Evolutionary conservation across 2,329 filamentous ascomycete species (phyloP).

Genomic region (Trichoderma semiorbis): DNA sequence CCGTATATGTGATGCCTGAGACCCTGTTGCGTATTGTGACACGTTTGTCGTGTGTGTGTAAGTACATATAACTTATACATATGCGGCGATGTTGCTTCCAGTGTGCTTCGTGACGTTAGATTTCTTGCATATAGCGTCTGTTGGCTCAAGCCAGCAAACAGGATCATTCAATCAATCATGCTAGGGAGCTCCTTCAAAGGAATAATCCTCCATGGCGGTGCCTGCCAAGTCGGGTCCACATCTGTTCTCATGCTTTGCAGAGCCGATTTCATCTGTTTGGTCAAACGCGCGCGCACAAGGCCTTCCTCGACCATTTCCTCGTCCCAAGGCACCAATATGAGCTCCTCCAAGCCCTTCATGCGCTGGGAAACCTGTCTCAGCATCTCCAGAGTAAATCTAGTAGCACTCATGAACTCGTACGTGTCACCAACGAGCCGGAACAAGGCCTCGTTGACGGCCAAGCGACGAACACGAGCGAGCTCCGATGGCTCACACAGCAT

Average conservation of each 20-base stretch:
- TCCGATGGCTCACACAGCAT: constrained; percentile 40
- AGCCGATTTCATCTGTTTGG: constrained; percentile 36
- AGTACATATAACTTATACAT: background rate
- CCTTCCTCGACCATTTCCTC: constrained; percentile 34
- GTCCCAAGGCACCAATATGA: constrained; percentile 44
- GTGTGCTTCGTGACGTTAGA: background rate
- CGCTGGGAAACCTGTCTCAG: constrained; percentile 37
- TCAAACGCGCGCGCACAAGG: constrained; percentile 33
- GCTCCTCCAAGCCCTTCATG: constrained; percentile 40
- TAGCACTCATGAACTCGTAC: constrained; percentile 39
- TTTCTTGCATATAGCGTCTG: background rate
- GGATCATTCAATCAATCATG: constrained; percentile 14
- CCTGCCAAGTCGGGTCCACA: constrained; percentile 31
- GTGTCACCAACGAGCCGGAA: constrained; percentile 37
- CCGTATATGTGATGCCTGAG: background rate
- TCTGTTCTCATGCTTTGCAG: constrained; percentile 31
- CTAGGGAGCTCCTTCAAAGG: constrained; percentile 28
- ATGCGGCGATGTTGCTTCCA: background rate
- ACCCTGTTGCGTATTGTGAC: background rate
- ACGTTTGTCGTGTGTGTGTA: background rate
- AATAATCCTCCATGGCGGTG: constrained; percentile 39
- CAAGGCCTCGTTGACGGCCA: constrained; percentile 46
- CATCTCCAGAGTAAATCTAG: constrained; percentile 39
- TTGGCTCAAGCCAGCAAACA: background rate
- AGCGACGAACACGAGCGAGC: constrained; percentile 38